These are phyloP conservation scores for Phellinidium pouzarii DNA, from an alignment of 1,284 basidiomycete genomes.

Conservation along the genomic window DNA sequence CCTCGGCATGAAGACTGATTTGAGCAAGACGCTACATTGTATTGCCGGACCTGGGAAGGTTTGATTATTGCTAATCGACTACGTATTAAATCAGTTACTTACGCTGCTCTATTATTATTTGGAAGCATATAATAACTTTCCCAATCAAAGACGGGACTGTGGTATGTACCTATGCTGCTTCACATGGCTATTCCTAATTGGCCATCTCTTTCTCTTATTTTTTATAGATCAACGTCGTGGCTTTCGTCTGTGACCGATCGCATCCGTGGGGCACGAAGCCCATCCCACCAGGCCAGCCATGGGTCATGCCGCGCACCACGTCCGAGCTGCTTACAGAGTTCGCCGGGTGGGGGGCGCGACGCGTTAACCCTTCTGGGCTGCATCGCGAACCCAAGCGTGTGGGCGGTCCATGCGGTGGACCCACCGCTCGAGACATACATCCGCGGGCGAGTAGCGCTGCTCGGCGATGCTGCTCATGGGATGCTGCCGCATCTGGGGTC, in stretches of 20 bases:
- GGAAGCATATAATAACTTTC: constrained; percentile 56
- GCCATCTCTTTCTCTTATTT: neutral
- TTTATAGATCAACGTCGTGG: constrained; percentile 46
- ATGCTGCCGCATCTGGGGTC: constrained; percentile 58
- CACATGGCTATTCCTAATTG: neutral
- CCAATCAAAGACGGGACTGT: constrained; percentile 40
- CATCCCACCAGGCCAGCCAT: constrained; percentile 32
- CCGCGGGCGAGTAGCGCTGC: constrained; percentile 41
- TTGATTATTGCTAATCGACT: constrained; percentile 4
- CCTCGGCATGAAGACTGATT: constrained; percentile 36
- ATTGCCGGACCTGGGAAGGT: constrained; percentile 41
- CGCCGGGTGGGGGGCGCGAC: constrained; percentile 44
- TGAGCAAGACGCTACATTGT: constrained; percentile 32
- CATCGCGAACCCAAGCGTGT: constrained; percentile 46
- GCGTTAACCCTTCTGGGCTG: constrained; percentile 37
- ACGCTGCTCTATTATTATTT: constrained; percentile 4
- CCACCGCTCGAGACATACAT: constrained; percentile 44
- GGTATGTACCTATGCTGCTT: constrained; percentile 23
- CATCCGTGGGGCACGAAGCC: constrained; percentile 32
- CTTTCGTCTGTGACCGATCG: constrained; percentile 37
- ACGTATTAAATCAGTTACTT: neutral
- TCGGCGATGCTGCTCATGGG: constrained; percentile 57
- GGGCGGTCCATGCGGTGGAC: constrained; percentile 50
- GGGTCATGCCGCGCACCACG: constrained; percentile 39
- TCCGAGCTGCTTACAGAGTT: constrained; percentile 42